Evolutionary conservation across 345 rosid species (phyloP).

Genomic region (Citrus hindsii): DNA sequence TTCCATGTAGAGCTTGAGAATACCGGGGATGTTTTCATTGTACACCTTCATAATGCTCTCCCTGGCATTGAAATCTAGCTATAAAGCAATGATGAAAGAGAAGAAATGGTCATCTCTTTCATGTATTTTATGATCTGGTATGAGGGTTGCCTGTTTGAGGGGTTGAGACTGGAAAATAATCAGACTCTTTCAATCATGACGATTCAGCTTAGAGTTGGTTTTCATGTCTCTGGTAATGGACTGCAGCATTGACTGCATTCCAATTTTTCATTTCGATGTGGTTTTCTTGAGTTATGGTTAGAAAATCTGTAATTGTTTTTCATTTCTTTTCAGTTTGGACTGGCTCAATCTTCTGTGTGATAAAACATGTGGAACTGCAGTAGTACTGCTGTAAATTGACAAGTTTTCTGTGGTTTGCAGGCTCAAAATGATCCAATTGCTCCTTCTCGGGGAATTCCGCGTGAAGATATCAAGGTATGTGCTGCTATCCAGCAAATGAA

Average conservation of each 20-base stretch:
- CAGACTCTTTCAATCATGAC: too few relatives aligned
- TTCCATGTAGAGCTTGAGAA: too few relatives aligned
- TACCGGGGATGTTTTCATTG: too few relatives aligned
- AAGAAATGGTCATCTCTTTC: background rate
- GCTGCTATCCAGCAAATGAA: background rate
- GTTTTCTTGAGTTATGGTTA: background rate
- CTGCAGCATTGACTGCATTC: background rate
- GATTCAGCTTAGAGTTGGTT: too few relatives aligned
- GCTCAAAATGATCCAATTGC: conserved; percentile 93
- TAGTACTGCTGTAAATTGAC: background rate
- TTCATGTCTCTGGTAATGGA: background rate
- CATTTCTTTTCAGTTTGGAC: background rate
- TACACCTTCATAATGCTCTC: too few relatives aligned
- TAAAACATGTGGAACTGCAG: background rate
- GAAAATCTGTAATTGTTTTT: background rate
- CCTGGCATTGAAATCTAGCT: background rate
- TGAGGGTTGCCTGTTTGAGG: too few relatives aligned
- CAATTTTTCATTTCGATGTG: background rate
- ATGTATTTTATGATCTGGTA: background rate
- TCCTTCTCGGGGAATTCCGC: conserved; percentile 79
- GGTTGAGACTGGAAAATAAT: too few relatives aligned
- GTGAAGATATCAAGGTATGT: conserved; percentile 74
- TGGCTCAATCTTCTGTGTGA: background rate
- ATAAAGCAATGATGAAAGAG: background rate
- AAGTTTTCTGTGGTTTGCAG: conserved; percentile 36